These are phyloP conservation scores for Somion occarium DNA, from an alignment of 1,284 basidiomycete genomes.

Conservation along the genomic window DNA sequence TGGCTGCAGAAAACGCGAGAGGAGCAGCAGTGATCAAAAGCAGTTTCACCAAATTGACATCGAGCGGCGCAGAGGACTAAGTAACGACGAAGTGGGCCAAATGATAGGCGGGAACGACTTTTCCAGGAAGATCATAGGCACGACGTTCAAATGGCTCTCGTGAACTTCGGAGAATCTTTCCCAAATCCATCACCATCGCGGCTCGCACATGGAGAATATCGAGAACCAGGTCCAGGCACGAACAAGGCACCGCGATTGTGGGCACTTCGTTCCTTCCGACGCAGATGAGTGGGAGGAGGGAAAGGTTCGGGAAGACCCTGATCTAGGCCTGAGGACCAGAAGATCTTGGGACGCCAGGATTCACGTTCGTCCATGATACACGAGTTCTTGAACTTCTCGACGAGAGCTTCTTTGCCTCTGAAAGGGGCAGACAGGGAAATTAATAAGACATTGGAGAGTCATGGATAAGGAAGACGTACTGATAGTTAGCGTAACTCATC, in stretches of 20 bases:
- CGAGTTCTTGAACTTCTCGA: conserved; percentile 85
- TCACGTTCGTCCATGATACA: conserved; percentile 80
- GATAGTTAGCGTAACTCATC: conserved; percentile 85
- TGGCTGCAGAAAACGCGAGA: no score
- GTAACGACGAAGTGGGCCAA: no score
- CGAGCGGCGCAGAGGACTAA: no score
- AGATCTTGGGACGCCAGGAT: conserved; percentile 80
- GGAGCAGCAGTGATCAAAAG: no score
- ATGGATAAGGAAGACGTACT: conserved; percentile 41
- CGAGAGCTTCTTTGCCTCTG: conserved; percentile 81
- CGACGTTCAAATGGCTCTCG: no score
- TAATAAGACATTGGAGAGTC: conserved; percentile 5
- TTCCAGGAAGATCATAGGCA: no score
- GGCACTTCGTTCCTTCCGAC: conserved; percentile 72
- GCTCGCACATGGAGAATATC: no score
- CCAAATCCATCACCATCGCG: no score
- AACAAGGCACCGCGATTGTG: conserved; percentile 69
- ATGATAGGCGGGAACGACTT: no score
- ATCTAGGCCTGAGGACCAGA: conserved; percentile 68
- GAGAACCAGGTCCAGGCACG: conserved; percentile 23
- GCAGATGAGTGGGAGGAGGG: conserved; percentile 71
- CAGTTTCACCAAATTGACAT: no score
- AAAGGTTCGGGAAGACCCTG: conserved; percentile 78
- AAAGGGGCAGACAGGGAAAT: background rate
- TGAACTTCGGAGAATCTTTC: no score